Conservation (phyloP, 1,139 yeast genomes). For the Eremothecium cymbalariae region DNA sequence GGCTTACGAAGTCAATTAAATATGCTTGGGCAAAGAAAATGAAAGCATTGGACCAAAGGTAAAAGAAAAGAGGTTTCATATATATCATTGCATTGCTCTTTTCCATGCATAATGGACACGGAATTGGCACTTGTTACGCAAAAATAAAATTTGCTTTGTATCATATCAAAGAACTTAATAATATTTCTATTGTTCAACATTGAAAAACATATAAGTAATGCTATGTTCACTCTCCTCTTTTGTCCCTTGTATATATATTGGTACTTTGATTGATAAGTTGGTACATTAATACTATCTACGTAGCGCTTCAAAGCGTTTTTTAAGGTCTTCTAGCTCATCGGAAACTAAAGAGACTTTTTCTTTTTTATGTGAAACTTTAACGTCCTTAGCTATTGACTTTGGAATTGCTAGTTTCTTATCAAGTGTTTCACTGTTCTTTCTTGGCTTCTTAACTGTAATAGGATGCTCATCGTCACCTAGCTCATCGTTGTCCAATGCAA, state of each 20-base stretch:
- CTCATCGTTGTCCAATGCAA: conserved; percentile 30
- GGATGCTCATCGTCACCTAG: conserved; percentile 34
- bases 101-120: no score
- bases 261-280: not conserved
- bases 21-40: conserved; percentile 72
- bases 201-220: no score
- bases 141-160: no score
- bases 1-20: conserved; percentile 57
- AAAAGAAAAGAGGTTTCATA: no score
- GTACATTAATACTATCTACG: conserved; percentile 18
- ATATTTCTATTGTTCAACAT: no score
- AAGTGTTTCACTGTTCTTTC: conserved; percentile 40
- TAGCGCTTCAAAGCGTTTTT: conserved; percentile 47
- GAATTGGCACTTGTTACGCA: no score
- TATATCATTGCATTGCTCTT: no score
- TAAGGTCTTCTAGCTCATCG: conserved; percentile 44
- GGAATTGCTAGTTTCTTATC: conserved; percentile 39
- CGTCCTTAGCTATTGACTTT: conserved; percentile 32
- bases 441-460: conserved; percentile 40
- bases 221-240: not conserved
- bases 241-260: not conserved
- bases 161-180: no score
- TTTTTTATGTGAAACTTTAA: conserved; percentile 20
- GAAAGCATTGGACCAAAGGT: no score
- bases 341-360: conserved; percentile 27